Evolutionary conservation across 2,329 filamentous ascomycete genomes (phyloP).

Genomic region (Byssoonygena ceratinophila): DNA sequence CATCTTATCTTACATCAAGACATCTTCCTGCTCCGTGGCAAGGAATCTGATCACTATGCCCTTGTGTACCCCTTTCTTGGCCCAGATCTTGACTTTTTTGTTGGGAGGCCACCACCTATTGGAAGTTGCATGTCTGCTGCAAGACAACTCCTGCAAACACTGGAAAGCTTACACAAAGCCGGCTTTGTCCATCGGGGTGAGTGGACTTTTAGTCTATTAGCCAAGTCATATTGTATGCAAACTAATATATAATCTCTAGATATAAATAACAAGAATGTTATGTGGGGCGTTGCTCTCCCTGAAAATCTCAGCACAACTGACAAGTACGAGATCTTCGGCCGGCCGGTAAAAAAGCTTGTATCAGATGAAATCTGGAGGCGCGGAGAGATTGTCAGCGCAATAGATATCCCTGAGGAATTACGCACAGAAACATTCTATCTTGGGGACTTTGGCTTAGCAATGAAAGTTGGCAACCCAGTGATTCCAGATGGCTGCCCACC

Average conservation of each 20-base stretch:
- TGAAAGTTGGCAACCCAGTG: conserved; percentile 18
- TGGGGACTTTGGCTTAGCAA: conserved; percentile 22
- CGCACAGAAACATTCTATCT: background rate
- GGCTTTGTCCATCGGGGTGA: conserved; percentile 24
- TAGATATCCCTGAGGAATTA: background rate
- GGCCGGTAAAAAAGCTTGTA: conserved; percentile 17
- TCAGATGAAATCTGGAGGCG: background rate
- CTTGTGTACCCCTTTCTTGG: conserved; percentile 22
- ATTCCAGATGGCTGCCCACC: conserved; percentile 16
- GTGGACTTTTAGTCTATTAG: conserved; percentile 7
- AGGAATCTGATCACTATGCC: conserved; percentile 11
- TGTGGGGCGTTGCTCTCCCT: conserved; percentile 23
- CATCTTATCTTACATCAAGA: conserved; percentile 10
- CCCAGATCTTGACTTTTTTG: conserved; percentile 12
- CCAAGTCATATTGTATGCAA: background rate
- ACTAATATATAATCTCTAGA: conserved; percentile 17
- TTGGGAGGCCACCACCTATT: conserved; percentile 18
- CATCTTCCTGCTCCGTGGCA: conserved; percentile 10
- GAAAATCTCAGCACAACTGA: conserved; percentile 19
- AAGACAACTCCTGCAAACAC: conserved; percentile 21
- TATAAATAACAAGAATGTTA: conserved; percentile 23
- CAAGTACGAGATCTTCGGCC: conserved; percentile 23
- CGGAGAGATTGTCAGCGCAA: background rate
- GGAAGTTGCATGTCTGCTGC: conserved; percentile 24
- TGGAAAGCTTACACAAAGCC: conserved; percentile 22